A percentile compares a stretch with the other conserved stretches of the same genome.
These are phyloP conservation scores for Ceratobasidium sp. DNA, from an alignment of 1,284 basidiomycete genomes.

Conservation along the genomic window DNA sequence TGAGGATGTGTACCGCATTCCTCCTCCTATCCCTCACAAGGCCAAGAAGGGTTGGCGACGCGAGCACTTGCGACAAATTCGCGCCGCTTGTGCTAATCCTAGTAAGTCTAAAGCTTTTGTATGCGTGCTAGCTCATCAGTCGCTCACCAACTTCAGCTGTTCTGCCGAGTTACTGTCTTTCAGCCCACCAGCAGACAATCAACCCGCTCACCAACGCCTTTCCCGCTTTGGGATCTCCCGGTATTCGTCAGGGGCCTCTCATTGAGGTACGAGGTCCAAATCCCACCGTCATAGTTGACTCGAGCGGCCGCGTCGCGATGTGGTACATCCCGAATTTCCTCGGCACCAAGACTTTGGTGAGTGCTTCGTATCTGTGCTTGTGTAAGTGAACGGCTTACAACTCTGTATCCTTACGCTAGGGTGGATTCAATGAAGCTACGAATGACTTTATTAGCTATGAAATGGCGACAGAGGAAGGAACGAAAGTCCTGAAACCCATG, in stretches of 20 bases:
- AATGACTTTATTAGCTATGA: background rate
- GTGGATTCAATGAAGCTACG: background rate
- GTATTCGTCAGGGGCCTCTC: background rate
- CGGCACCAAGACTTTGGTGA: background rate
- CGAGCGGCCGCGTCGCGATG: background rate
- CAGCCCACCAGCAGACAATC: background rate
- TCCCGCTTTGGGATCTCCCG: background rate
- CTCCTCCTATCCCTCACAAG: background rate
- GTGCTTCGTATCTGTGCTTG: background rate
- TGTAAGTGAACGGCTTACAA: background rate
- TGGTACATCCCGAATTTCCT: background rate
- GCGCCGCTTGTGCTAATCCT: background rate
- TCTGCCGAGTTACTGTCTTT: background rate
- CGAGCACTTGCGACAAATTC: background rate
- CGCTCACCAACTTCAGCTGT: background rate
- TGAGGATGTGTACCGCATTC: background rate
- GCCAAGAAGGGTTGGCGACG: background rate
- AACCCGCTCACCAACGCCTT: background rate
- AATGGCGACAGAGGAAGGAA: background rate
- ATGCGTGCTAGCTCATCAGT: background rate
- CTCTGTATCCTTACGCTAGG: background rate
- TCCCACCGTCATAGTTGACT: background rate
- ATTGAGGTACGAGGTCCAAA: background rate
- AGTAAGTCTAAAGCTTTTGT: background rate
- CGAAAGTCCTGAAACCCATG: background rate